phyloP scores from a whole-genome alignment of 495 filamentous ascomycete species.

The Neurospora pannonica region DNA sequence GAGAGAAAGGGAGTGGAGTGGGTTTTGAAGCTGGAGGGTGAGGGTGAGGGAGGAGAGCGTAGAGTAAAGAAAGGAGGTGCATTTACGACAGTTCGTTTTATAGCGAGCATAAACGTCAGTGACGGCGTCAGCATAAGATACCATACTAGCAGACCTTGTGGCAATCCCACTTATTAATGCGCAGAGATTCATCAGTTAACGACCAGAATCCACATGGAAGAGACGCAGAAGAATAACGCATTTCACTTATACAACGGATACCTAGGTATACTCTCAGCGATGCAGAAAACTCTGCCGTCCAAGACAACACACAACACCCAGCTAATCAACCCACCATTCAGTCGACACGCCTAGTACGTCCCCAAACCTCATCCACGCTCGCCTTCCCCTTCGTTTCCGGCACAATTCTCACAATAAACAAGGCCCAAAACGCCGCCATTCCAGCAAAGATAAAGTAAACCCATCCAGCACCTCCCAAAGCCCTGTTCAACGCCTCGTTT shows the following conservation, averaged over 20 bases:
- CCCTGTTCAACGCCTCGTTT: slow-evolving; percentile 54
- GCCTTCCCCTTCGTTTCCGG: slow-evolving; percentile 81
- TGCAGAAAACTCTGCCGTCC: background rate
- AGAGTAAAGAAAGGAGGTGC: background rate
- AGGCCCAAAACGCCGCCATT: slow-evolving; percentile 53
- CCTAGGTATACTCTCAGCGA: background rate
- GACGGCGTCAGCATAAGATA: background rate
- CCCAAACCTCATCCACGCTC: slow-evolving; percentile 82
- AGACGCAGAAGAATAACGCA: background rate
- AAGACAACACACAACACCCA: background rate
- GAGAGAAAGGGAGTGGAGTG: background rate
- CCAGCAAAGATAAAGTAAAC: slow-evolving; percentile 82
- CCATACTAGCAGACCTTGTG: no score
- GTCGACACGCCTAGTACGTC: slow-evolving; percentile 48
- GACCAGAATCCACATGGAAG: background rate
- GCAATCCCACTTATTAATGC: no score
- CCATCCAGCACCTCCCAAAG: slow-evolving; percentile 58
- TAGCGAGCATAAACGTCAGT: background rate
- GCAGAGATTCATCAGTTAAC: background rate
- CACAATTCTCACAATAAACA: slow-evolving; percentile 59
- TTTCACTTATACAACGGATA: background rate
- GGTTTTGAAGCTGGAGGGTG: background rate
- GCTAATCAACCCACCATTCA: slow-evolving; percentile 13
- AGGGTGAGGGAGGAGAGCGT: background rate
- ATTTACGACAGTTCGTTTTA: background rate